Percentiles rank a stretch among this genome's conserved stretches.
These are phyloP conservation scores for Chrysanthemum makinoi DNA, from an alignment of 129 eudicot genomes.

Conservation along the genomic window DNA sequence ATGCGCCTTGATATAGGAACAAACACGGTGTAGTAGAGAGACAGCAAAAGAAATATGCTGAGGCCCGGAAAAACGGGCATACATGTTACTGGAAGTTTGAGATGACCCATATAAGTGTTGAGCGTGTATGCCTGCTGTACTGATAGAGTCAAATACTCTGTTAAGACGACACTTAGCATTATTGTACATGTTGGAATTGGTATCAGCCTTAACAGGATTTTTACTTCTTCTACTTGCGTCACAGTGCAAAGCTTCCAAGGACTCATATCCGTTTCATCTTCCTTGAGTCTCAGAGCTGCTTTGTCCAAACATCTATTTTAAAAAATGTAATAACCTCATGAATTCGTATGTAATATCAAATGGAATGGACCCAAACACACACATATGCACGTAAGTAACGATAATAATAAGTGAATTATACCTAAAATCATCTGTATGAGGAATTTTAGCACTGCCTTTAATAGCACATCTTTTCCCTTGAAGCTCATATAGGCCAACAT, in stretches of 20 bases:
- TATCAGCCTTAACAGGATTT: slow-evolving; percentile 65
- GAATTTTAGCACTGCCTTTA: slow-evolving; percentile 73
- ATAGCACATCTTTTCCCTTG: slow-evolving; percentile 81
- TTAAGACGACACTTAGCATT: slow-evolving; percentile 67
- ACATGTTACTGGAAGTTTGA: slow-evolving; percentile 93
- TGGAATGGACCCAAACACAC: too few species aligned
- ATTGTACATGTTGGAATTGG: slow-evolving; percentile 90
- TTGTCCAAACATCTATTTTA: slow-evolving; percentile 75
- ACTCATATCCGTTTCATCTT: slow-evolving; percentile 48
- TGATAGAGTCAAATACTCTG: slow-evolving; percentile 81
- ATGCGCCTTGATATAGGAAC: slow-evolving; percentile 77
- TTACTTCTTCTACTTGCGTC: slow-evolving; percentile 94
- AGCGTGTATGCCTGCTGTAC: slow-evolving; percentile 91
- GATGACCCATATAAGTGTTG: slow-evolving; percentile 70
- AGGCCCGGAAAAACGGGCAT: slow-evolving; percentile 97
- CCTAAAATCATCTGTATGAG: slow-evolving; percentile 85
- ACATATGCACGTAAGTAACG: not conserved
- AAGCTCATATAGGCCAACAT: slow-evolving; percentile 77
- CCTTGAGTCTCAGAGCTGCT: slow-evolving; percentile 77
- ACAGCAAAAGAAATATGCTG: slow-evolving; percentile 75
- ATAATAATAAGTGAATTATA: slow-evolving; percentile 4
- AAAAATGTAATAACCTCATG: not conserved
- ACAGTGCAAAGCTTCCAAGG: slow-evolving; percentile 92
- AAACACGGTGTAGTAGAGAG: slow-evolving; percentile 70
- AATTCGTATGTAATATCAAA: not conserved